Evolutionary conservation across 179 eudicot species (phyloP), one percentile per base, ranked within the genome.

Genomic region (Drosera spatulata): DNA sequence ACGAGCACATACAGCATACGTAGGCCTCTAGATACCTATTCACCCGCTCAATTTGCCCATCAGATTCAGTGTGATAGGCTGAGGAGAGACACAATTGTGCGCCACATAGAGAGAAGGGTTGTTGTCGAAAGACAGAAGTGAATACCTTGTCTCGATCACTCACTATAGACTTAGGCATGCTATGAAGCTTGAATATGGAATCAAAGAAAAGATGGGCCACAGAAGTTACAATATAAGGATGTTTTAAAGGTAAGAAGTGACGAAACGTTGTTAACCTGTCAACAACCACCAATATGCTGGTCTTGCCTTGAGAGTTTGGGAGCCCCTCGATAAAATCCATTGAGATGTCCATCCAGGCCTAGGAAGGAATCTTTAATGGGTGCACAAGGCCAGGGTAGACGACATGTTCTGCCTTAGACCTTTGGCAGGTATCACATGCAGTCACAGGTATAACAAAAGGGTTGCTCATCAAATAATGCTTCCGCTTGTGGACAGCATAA

Each of bases 301-400:
- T n/a, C n/a, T n/a, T 10, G 6, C 7, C 46, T 39, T 10, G 3
- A 3, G 58, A 55, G 41, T 50, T 50, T 10, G 56, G 60, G 6
- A 56, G 10, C 5, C 47, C 33, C 11, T 39, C 60, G 40, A 56
- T 56, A 45, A 56, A 56, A 45, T 56, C 44, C 60, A 41, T 56
- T 3, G 60, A 7, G 46, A 56, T 13, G 6, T 39, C 5, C 5
- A 3, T 6, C 46, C 60, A 41, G 3, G 60, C 3, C 5, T 10
- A 39, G 13, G 4, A 3, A 3, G 43, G 60, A 8, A 56, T 39
- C 3, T 44, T 2, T 12, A 37, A 56, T 3, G 60, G 43, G 15
- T 56, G 43, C 3, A 56, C n/a, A 12, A 56, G 38, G 6, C 43
- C 1, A 5, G 15, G 43, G 40, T 10, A 13, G 33, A 6, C 9